phyloP scores from a whole-genome alignment of 805 yeast genomes.

The Candida berthetii region DNA sequence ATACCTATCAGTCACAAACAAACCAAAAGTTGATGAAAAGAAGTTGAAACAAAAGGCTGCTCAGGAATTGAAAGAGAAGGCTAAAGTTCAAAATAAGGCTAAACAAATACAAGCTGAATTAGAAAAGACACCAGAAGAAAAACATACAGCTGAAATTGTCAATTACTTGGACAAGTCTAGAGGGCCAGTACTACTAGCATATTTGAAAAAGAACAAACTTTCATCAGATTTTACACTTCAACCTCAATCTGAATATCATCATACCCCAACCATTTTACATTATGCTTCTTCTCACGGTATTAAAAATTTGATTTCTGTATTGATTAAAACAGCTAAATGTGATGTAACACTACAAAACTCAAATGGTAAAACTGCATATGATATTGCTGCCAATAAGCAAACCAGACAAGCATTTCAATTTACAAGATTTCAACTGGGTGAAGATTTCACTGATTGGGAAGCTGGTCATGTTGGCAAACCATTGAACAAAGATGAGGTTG shows the following conservation, averaged over 20 bases:
- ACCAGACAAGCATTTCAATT: conserved; percentile 57
- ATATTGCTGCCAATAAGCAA: conserved; percentile 44
- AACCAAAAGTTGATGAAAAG: conserved; percentile 40
- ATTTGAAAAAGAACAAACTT: conserved; percentile 51
- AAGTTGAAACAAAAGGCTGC: conserved; percentile 19
- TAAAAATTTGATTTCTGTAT: conserved; percentile 54
- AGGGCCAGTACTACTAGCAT: conserved; percentile 66
- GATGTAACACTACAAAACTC: conserved; percentile 56
- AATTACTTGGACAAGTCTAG: conserved; percentile 62
- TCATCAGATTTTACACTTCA: conserved; percentile 44
- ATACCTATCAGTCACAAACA: conserved; percentile 44
- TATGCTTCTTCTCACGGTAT: conserved; percentile 67
- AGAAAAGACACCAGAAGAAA: conserved; percentile 31
- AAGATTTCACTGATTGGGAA: conserved; percentile 63
- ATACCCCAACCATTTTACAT: conserved; percentile 72
- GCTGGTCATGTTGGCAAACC: conserved; percentile 59
- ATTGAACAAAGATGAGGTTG: conserved; percentile 49
- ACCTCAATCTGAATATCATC: conserved; percentile 46
- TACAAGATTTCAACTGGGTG: conserved; percentile 65
- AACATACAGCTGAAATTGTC: conserved; percentile 52
- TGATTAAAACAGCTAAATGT: conserved; percentile 60
- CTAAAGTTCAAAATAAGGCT: conserved; percentile 16
- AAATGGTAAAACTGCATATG: conserved; percentile 62
- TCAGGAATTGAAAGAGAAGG: conserved; percentile 24
- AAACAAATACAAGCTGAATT: conserved; percentile 11